phyloP scores from a whole-genome alignment of 768 basidiomycete species.

The Suillus subaureus region DNA sequence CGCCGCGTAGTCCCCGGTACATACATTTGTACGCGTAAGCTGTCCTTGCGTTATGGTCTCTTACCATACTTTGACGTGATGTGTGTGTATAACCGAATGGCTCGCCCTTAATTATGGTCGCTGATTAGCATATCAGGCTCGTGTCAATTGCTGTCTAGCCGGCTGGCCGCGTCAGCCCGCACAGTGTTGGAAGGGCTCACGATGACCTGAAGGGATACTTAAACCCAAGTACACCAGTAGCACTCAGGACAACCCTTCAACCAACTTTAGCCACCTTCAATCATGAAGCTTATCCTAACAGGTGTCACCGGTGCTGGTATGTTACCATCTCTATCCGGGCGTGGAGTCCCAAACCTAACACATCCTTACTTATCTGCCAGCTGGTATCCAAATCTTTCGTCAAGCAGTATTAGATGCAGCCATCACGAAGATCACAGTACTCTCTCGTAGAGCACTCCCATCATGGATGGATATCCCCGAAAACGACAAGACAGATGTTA shows the following conservation, averaged over 20 bases:
- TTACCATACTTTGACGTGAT: too few relatives aligned
- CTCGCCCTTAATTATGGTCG: neutral
- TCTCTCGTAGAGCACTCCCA: conserved; percentile 36
- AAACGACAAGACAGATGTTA: conserved; percentile 29
- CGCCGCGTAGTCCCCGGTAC: neutral
- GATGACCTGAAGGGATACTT: neutral
- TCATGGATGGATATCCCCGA: conserved; percentile 33
- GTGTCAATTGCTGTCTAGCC: neutral
- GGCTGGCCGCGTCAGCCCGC: neutral
- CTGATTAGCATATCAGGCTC: neutral
- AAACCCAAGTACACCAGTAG: neutral
- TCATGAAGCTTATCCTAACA: conserved; percentile 33
- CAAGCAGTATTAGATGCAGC: conserved; percentile 32
- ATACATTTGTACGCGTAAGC: neutral
- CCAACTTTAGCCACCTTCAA: neutral
- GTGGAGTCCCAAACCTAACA: neutral
- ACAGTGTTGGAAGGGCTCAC: neutral
- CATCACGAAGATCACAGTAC: conserved; percentile 34
- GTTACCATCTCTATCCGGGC: conserved; percentile 1
- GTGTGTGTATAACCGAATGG: neutral
- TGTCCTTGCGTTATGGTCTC: too few relatives aligned
- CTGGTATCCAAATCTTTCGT: conserved; percentile 38
- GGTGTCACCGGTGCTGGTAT: conserved; percentile 38
- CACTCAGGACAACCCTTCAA: neutral
- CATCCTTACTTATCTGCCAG: conserved; percentile 16